A percentile compares a stretch with the other conserved stretches of the same genome.
Evolutionary conservation across 106 monocot genomes (phyloP).

Genomic region (Allium sativum): DNA sequence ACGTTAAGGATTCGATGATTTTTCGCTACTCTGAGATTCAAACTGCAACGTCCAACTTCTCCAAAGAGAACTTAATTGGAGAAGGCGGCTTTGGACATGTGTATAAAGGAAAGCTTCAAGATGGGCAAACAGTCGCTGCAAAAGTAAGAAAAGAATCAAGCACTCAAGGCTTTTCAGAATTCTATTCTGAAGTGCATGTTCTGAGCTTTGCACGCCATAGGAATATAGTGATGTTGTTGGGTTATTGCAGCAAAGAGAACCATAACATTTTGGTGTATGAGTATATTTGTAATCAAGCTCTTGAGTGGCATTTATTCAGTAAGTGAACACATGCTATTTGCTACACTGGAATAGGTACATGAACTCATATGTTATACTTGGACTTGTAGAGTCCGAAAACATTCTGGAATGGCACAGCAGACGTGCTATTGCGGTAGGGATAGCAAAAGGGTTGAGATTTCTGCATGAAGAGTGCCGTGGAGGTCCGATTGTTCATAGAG

Average conservation of each 20-base stretch:
- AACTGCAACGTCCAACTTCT: conserved; percentile 31
- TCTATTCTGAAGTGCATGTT: conserved; percentile 40
- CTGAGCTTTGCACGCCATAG: conserved; percentile 41
- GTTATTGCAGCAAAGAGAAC: conserved; percentile 47
- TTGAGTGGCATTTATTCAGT: conserved; percentile 41
- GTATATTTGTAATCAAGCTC: conserved; percentile 39
- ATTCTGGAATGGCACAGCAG: conserved; percentile 38
- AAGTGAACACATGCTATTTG: conserved; percentile 4
- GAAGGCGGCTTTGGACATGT: conserved; percentile 45
- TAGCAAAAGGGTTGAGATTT: conserved; percentile 39
- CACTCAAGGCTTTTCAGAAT: conserved; percentile 32
- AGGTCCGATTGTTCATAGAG: conserved; percentile 45
- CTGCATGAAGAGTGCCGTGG: conserved; percentile 49
- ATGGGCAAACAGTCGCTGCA: conserved; percentile 36
- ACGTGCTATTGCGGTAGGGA: conserved; percentile 31
- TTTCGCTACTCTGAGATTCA: conserved; percentile 35
- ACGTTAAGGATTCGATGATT: conserved; percentile 38
- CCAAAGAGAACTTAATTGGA: conserved; percentile 34
- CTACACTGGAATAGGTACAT: too few species aligned
- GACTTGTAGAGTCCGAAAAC: conserved; percentile 9
- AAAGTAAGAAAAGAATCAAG: conserved; percentile 40
- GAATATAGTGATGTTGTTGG: conserved; percentile 47
- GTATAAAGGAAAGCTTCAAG: conserved; percentile 36
- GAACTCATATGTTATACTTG: too few species aligned
- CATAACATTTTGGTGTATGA: conserved; percentile 45